phyloP scores from a whole-genome alignment of 2,329 filamentous ascomycete genomes.

The Incumbomyces delicatus region DNA sequence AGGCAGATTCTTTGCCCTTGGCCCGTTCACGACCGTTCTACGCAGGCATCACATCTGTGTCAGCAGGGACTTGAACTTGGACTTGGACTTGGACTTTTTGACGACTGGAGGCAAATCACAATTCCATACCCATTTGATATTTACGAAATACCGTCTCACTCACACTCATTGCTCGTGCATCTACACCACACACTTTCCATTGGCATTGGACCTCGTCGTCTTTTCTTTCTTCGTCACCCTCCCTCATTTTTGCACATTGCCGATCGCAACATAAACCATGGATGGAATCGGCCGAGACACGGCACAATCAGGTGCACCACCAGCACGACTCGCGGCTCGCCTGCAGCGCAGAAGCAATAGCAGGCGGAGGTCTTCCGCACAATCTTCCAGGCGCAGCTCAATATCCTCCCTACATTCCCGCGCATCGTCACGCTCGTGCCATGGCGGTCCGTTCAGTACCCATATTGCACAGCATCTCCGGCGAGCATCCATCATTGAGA shows the following conservation, averaged over 20 bases:
- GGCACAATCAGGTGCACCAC: conserved; percentile 38
- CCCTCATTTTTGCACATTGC: background rate
- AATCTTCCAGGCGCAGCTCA: conserved; percentile 56
- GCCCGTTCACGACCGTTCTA: no score
- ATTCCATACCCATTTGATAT: no score
- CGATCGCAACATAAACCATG: conserved; percentile 26
- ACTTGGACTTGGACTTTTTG: no score
- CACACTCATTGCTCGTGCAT: no score
- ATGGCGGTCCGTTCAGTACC: conserved; percentile 44
- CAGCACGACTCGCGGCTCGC: conserved; percentile 53
- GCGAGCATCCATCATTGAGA: conserved; percentile 55
- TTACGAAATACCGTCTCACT: no score
- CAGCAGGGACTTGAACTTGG: no score
- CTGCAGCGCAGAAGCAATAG: conserved; percentile 47
- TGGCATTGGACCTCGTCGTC: no score
- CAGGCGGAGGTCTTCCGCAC: conserved; percentile 50
- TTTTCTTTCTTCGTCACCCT: no score
- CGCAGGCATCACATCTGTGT: no score
- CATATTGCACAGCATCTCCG: conserved; percentile 57
- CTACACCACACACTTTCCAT: no score
- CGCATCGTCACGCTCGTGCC: conserved; percentile 42
- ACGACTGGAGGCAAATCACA: no score
- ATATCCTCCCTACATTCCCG: conserved; percentile 55
- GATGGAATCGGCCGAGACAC: conserved; percentile 25
- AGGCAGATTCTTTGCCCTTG: no score